Evolutionary conservation across 169 alveolate genomes (phyloP), one percentile per base, ranked within the genome.

Genomic region (Plasmodium berghei): DNA sequence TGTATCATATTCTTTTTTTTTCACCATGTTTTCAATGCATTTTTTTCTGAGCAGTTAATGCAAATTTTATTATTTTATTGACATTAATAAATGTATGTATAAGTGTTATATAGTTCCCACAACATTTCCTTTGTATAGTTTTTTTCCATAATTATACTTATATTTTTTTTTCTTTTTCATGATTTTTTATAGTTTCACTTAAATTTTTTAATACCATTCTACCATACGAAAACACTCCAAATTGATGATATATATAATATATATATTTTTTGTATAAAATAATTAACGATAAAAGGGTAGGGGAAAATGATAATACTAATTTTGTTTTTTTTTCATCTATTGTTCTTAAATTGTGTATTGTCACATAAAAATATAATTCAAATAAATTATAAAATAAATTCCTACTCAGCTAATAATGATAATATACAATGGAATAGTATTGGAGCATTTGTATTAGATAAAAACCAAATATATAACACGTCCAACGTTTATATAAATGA

Each of bases 401-500:
- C 73, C 14, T 18, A 46, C 55, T 20, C 52, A 10, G 22, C 14
- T 16, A 52, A 45, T 26, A 59, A 40, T 16, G 49, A 56, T 42
- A 74, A 62, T 6, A 52, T 18, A 58, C 40, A 73, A 61, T 74
- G 88, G 88, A 62, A 62, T 48, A 26, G 49, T 10, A 52, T 74
- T 14, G 88, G 88, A 18, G 2, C 20, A 4, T 74, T 74, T 48
- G 58, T 74, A 28, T 42, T 74, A 66, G 49, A 62, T 54, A 74
- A 63, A 24, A 74, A 63, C 28, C 59, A 74, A 42, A 74, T 74
- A 22, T 62, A 26, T 52, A 46, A 74, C 64, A 74, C 73, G n/a
- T 74, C 88, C 8, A 74, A 74, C 63, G 8, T 59, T 1, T 62
- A 74, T 74, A 63, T 62, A 46, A 67, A 74, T 22, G 88, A 74